These are phyloP conservation scores for Podila clonocystis DNA, from an alignment of 192 early-diverging fungal genomes.

Conservation along the genomic window DNA sequence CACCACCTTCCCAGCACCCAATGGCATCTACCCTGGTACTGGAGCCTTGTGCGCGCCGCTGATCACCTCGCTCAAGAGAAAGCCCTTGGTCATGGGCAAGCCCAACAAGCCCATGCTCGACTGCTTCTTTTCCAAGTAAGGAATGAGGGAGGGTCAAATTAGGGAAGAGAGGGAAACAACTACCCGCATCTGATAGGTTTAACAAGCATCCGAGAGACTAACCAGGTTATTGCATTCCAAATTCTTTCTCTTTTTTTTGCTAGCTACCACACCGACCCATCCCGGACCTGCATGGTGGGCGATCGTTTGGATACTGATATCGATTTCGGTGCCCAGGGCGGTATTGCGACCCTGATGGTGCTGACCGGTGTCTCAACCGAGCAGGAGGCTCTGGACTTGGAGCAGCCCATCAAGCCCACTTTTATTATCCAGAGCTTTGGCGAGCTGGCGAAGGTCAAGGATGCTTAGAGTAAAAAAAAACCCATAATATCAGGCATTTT, in stretches of 20 bases:
- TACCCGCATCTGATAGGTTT: background rate
- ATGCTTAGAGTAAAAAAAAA: constrained; percentile 10
- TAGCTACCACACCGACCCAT: constrained; percentile 76
- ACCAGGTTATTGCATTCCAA: background rate
- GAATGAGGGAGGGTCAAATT: background rate
- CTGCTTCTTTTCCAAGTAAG: constrained; percentile 84
- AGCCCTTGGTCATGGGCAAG: constrained; percentile 94
- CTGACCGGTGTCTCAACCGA: constrained; percentile 79
- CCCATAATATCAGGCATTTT: too few relatives aligned
- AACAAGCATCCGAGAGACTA: too few relatives aligned
- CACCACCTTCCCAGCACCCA: constrained; percentile 85
- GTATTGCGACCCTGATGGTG: constrained; percentile 89
- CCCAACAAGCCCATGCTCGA: constrained; percentile 95
- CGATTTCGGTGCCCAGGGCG: constrained; percentile 88
- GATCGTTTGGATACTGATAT: constrained; percentile 98
- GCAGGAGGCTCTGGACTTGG: constrained; percentile 36
- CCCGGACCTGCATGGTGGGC: constrained; percentile 95
- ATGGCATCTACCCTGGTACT: constrained; percentile 81
- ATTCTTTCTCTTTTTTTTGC: constrained; percentile 3
- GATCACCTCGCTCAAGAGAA: constrained; percentile 74
- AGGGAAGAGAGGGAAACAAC: background rate
- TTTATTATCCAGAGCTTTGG: constrained; percentile 59
- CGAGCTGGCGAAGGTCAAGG: constrained; percentile 47
- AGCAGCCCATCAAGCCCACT: constrained; percentile 55
- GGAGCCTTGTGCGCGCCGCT: constrained; percentile 85